A percentile compares a stretch with the other conserved stretches of the same genome.
phyloP scores from a whole-genome alignment of 495 filamentous ascomycete species.

The Stereocaulon alpinum region DNA sequence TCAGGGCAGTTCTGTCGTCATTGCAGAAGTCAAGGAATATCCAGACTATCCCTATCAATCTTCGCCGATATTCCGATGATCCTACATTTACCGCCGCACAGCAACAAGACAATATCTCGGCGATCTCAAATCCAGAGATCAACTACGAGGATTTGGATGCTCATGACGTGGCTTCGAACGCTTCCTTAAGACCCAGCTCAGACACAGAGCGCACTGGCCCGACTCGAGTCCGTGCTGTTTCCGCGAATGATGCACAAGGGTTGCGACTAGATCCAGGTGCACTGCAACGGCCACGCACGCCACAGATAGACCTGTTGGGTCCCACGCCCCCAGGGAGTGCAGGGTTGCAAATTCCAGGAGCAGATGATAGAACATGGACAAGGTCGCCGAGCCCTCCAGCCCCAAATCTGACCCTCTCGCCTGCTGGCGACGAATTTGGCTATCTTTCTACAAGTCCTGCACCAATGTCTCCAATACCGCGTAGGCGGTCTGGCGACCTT shows the following conservation, averaged over 20 bases:
- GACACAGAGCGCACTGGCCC: constrained; percentile 24
- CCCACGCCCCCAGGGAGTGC: constrained; percentile 14
- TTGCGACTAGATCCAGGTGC: constrained; percentile 34
- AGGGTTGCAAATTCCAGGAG: constrained; percentile 1
- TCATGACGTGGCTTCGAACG: constrained; percentile 22
- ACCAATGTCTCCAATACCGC: constrained; percentile 13
- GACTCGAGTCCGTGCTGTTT: constrained; percentile 48
- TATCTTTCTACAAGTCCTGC: constrained; percentile 21
- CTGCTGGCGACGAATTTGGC: constrained; percentile 13
- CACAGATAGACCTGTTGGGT: constrained; percentile 17
- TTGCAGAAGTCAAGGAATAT: constrained; percentile 70
- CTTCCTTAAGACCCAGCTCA: constrained; percentile 28
- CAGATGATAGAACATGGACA: constrained; percentile 5
- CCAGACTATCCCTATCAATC: constrained; percentile 53
- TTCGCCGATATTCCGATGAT: constrained; percentile 64
- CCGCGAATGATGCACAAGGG: constrained; percentile 49
- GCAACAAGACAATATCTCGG: constrained; percentile 41
- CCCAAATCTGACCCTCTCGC: constrained; percentile 15
- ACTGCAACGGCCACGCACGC: constrained; percentile 20
- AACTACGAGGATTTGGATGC: constrained; percentile 19
- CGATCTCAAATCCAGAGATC: constrained; percentile 37
- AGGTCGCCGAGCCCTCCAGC: constrained; percentile 12
- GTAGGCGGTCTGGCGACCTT: constrained; percentile 10
- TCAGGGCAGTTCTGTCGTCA: constrained; percentile 75
- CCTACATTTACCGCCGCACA: constrained; percentile 35